A percentile compares a stretch with the other conserved stretches of the same genome.
Conservation (phyloP, 2,329 filamentous ascomycete species). For the Nemania sp. region DNA sequence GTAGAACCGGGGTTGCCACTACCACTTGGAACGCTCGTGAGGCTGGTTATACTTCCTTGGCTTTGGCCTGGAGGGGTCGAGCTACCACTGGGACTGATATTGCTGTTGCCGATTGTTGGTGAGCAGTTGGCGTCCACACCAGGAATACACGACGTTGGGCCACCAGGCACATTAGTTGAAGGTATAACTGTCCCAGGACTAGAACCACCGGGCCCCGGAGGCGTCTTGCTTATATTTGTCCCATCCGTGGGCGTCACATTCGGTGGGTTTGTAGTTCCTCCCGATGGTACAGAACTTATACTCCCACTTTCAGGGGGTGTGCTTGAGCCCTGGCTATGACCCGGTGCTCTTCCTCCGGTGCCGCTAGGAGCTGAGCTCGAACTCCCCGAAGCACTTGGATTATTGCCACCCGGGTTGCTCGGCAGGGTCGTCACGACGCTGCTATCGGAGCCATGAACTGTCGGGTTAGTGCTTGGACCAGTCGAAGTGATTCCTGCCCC, state of each 20-base stretch:
- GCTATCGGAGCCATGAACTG: conserved; percentile 5
- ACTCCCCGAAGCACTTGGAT: not conserved
- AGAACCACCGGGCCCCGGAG: conserved; percentile 3
- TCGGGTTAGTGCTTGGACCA: conserved; percentile 1
- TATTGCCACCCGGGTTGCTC: conserved; percentile 9
- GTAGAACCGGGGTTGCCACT: conserved; percentile 4
- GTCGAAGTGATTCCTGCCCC: conserved; percentile 4
- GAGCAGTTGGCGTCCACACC: conserved; percentile 17
- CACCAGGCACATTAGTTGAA: conserved; percentile 11
- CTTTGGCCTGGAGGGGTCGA: conserved; percentile 21
- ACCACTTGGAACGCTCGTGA: conserved; percentile 11
- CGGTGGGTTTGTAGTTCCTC: conserved; percentile 1
- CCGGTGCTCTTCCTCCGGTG: conserved; percentile 23
- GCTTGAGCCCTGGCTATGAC: conserved; percentile 15
- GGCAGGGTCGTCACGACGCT: not conserved
- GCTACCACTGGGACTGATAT: conserved; percentile 11
- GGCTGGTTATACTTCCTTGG: conserved; percentile 16
- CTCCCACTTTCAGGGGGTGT: conserved; percentile 16
- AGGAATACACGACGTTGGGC: conserved; percentile 19
- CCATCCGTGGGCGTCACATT: not conserved
- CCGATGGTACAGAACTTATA: conserved; percentile 6
- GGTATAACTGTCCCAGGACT: conserved; percentile 6
- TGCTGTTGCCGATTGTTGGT: conserved; percentile 5
- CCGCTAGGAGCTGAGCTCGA: conserved; percentile 23
- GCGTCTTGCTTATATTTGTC: not conserved